These are phyloP conservation scores for Suillus paluster DNA, from an alignment of 768 basidiomycete species.

Conservation along the genomic window DNA sequence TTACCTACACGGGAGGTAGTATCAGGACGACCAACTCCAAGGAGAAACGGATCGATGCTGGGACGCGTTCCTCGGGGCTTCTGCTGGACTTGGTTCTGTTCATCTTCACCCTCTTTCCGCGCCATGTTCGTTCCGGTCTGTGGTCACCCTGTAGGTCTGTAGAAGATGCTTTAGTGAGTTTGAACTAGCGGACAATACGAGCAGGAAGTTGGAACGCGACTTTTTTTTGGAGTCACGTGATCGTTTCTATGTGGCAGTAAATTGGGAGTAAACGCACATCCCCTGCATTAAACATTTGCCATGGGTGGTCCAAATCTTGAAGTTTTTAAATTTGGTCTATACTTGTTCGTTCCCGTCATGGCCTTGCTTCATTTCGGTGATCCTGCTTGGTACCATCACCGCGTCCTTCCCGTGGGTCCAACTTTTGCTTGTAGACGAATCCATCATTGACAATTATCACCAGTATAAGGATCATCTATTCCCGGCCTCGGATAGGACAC, in stretches of 20 bases:
- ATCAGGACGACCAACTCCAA: no score
- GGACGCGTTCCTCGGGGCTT: no score
- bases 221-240: neutral
- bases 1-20: neutral
- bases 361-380: conserved; percentile 87
- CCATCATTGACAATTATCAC: neutral
- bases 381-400: conserved; percentile 80
- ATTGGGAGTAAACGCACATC: neutral
- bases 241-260: neutral
- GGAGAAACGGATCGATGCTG: neutral
- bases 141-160: neutral
- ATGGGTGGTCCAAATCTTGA: conserved; percentile 86
- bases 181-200: neutral
- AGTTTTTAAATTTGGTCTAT: conserved; percentile 87
- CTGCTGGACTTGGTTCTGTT: neutral
- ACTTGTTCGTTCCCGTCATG: conserved; percentile 82
- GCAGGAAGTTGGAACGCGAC: neutral
- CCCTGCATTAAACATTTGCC: conserved; percentile 14
- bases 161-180: neutral
- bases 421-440: neutral
- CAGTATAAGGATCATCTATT: conserved; percentile 79
- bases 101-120: neutral
- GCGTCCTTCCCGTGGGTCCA: conserved; percentile 72
- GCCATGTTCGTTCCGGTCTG: neutral
- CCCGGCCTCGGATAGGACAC: conserved; percentile 60